phyloP scores from a whole-genome alignment of 1,284 basidiomycete genomes.

The Phaffia rhodozyma region DNA sequence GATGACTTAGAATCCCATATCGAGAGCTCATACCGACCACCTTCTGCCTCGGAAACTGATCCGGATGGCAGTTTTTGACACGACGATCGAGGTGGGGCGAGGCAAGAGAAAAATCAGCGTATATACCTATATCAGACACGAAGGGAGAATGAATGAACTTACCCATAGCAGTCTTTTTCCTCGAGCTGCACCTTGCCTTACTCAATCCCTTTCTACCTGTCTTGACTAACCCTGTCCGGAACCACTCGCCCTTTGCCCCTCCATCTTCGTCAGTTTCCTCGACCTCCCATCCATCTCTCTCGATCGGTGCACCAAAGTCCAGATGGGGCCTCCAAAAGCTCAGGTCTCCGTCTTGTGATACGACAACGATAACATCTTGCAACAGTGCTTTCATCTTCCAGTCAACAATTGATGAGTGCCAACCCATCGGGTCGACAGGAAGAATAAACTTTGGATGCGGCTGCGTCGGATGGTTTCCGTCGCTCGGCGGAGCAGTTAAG shows the following conservation, averaged over 20 bases:
- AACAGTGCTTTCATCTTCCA: constrained; percentile 28
- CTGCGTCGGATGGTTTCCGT: no score
- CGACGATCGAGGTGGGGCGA: no score
- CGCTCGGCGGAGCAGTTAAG: no score
- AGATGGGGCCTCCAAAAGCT: constrained; percentile 64
- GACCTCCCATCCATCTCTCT: constrained; percentile 20
- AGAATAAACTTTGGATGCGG: constrained; percentile 32
- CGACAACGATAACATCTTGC: constrained; percentile 64
- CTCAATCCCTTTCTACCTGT: constrained; percentile 54
- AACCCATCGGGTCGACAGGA: constrained; percentile 83
- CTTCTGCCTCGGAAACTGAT: neutral
- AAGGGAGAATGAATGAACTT: constrained; percentile 14
- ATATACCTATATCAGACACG: constrained; percentile 5
- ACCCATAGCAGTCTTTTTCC: constrained; percentile 73
- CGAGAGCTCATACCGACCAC: constrained; percentile 56
- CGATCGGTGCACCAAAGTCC: constrained; percentile 26
- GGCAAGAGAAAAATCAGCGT: neutral
- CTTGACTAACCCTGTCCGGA: constrained; percentile 52
- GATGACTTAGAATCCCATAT: constrained; percentile 91
- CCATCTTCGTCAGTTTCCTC: constrained; percentile 32
- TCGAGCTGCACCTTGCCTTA: constrained; percentile 68
- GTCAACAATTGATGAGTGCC: constrained; percentile 44
- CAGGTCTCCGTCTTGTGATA: constrained; percentile 58
- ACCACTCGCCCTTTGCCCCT: constrained; percentile 24
- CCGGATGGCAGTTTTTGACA: no score